A percentile compares a stretch with the other conserved stretches of the same genome.
Evolutionary conservation across 1,139 yeast species (phyloP).

Genomic region (Meyerozyma athensensis): DNA sequence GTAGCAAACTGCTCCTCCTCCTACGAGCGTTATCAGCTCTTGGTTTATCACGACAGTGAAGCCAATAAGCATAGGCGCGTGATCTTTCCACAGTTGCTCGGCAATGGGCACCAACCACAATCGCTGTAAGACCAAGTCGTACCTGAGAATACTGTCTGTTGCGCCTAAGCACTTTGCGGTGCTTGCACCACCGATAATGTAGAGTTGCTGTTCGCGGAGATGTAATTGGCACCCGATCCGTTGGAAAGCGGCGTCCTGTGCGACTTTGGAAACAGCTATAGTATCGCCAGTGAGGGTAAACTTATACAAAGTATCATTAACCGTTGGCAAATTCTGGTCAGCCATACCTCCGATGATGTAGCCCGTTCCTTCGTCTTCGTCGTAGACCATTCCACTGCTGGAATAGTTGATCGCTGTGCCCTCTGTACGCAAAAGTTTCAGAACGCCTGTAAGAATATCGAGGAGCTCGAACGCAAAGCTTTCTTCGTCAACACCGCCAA

Average conservation of each 20-base stretch:
- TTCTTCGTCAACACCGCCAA: slow-evolving; percentile 42
- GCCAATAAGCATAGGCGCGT: slow-evolving; percentile 59
- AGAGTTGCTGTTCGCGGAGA: slow-evolving; percentile 21
- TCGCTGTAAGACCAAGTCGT: slow-evolving; percentile 19
- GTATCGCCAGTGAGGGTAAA: slow-evolving; percentile 21
- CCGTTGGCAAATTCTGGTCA: slow-evolving; percentile 24
- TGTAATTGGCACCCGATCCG: slow-evolving; percentile 47
- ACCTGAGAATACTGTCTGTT: slow-evolving; percentile 31
- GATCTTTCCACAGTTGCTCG: slow-evolving; percentile 27
- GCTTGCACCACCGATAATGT: slow-evolving; percentile 62
- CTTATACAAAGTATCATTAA: slow-evolving; percentile 29
- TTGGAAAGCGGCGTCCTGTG: slow-evolving; percentile 19
- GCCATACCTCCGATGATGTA: slow-evolving; percentile 53
- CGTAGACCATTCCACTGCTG: slow-evolving; percentile 34
- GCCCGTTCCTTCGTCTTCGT: slow-evolving; percentile 28
- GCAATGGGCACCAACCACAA: slow-evolving; percentile 26
- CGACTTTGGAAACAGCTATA: slow-evolving; percentile 7
- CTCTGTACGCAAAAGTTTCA: slow-evolving; percentile 13
- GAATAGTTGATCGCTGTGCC: slow-evolving; percentile 16
- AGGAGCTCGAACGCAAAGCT: slow-evolving; percentile 18
- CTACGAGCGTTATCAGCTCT: slow-evolving; percentile 28
- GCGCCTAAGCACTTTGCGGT: slow-evolving; percentile 33
- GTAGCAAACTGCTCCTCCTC: slow-evolving; percentile 84
- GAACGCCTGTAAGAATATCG: slow-evolving; percentile 14
- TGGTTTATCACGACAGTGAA: slow-evolving; percentile 33